Percentiles rank a stretch among this genome's conserved stretches.
Evolutionary conservation across 768 basidiomycete species (phyloP).

Genomic region (Cystofilobasidium capitatum): DNA sequence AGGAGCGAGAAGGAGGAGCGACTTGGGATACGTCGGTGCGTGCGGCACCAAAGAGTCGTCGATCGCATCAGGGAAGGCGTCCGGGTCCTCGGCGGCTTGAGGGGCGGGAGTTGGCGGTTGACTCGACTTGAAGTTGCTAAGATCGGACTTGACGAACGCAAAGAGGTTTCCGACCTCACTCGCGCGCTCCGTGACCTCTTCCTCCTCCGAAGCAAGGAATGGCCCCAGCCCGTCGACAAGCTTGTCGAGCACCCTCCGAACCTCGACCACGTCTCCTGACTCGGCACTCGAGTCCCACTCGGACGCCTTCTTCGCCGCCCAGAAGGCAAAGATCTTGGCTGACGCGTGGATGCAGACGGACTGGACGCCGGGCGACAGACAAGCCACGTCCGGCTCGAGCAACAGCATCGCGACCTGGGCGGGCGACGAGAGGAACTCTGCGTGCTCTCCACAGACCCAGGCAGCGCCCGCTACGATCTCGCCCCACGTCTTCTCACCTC

Average conservation of each 20-base stretch:
- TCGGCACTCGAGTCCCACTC: conserved; percentile 59
- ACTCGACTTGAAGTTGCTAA: conserved; percentile 48
- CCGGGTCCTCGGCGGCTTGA: conserved; percentile 32
- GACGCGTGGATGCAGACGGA: conserved; percentile 73
- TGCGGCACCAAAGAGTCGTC: conserved; percentile 40
- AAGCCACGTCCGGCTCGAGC: conserved; percentile 50
- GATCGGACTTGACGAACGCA: conserved; percentile 63
- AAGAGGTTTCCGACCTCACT: conserved; percentile 69
- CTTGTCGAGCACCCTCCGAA: conserved; percentile 55
- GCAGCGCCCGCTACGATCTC: conserved; percentile 89
- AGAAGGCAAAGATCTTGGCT: conserved; percentile 76
- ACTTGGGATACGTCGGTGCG: conserved; percentile 61
- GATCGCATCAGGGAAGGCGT: conserved; percentile 41
- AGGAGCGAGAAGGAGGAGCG: conserved; percentile 72
- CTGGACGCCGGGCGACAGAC: conserved; percentile 54
- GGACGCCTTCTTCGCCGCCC: conserved; percentile 65
- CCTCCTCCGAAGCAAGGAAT: conserved; percentile 55
- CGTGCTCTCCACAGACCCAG: conserved; percentile 93
- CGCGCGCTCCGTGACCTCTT: conserved; percentile 89
- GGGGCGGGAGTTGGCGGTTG: not conserved
- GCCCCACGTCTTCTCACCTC: conserved; percentile 53
- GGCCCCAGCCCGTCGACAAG: conserved; percentile 52
- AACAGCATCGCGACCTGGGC: conserved; percentile 64
- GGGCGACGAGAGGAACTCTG: conserved; percentile 69
- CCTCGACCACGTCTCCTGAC: conserved; percentile 47